These are phyloP conservation scores for Kwoniella dendrophila DNA, from an alignment of 768 basidiomycete species.

Conservation along the genomic window DNA sequence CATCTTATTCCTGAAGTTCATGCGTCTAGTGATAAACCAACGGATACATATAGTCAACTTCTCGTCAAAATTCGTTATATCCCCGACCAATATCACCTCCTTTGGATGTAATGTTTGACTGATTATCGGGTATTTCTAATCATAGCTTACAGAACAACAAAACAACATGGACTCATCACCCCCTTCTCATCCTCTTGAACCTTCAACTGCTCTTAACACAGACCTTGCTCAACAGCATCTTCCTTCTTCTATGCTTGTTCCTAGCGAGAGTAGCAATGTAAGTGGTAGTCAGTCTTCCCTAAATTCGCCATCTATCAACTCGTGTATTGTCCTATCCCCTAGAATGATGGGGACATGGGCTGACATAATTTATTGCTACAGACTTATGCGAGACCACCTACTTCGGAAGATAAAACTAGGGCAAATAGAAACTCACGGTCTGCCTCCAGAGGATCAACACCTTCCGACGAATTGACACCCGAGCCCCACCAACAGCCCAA, in stretches of 20 bases:
- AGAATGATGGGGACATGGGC: no score
- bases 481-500: constrained; percentile 29
- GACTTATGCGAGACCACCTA: constrained; percentile 7
- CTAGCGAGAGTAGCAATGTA: constrained; percentile 6
- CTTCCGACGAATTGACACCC: constrained; percentile 38
- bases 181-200: constrained; percentile 16
- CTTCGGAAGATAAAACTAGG: constrained; percentile 22
- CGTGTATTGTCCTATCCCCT: no score
- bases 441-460: constrained; percentile 10
- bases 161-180: constrained; percentile 22
- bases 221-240: constrained; percentile 25
- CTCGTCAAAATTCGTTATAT: no score
- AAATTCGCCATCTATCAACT: no score
- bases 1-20: no score
- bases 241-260: constrained; percentile 35
- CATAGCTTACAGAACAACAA: no score
- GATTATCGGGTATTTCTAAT: no score
- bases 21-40: no score
- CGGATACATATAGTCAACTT: no score
- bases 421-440: constrained; percentile 22
- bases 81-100: no score
- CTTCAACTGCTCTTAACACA: constrained; percentile 10
- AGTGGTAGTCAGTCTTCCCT: no score
- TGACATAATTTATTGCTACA: not conserved
- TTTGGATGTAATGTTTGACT: no score